These are phyloP conservation scores for Cotoneaster glaucophyllus DNA, from an alignment of 306 rosid genomes.

Conservation along the genomic window DNA sequence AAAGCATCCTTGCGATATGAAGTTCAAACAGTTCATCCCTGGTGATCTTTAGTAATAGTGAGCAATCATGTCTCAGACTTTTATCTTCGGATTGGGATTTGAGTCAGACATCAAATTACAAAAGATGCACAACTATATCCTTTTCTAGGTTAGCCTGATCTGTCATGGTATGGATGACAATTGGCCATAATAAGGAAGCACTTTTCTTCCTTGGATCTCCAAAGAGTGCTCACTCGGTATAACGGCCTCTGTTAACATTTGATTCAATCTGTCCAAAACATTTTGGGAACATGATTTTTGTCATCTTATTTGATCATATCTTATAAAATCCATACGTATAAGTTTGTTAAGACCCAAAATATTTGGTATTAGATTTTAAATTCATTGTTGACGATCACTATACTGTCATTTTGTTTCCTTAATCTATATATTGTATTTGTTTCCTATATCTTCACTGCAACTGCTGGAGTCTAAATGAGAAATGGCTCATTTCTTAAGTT, in stretches of 20 bases:
- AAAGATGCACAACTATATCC: too few species aligned
- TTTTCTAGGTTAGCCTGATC: not conserved
- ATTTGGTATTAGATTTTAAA: not conserved
- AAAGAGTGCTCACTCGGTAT: not conserved
- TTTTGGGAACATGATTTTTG: not conserved
- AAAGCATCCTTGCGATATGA: not conserved
- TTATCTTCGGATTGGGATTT: not conserved
- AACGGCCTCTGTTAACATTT: not conserved
- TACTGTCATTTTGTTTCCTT: not conserved
- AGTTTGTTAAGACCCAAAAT: not conserved
- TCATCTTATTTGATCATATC: not conserved
- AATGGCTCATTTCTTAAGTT: slow-evolving; percentile 4
- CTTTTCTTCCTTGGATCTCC: not conserved
- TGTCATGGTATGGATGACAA: not conserved
- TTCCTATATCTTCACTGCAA: slow-evolving; percentile 6
- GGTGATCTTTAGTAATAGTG: not conserved
- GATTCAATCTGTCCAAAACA: not conserved
- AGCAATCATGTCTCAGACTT: not conserved
- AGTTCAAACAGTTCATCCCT: not conserved
- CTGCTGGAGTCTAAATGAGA: not conserved
- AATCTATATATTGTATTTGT: not conserved
- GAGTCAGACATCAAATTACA: not conserved
- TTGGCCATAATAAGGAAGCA: not conserved
- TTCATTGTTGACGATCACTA: not conserved
- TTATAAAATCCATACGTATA: not conserved